These are phyloP conservation scores for Urochloa ruziziensis DNA, from an alignment of 176 grass and related monocot genomes.

Conservation along the genomic window DNA sequence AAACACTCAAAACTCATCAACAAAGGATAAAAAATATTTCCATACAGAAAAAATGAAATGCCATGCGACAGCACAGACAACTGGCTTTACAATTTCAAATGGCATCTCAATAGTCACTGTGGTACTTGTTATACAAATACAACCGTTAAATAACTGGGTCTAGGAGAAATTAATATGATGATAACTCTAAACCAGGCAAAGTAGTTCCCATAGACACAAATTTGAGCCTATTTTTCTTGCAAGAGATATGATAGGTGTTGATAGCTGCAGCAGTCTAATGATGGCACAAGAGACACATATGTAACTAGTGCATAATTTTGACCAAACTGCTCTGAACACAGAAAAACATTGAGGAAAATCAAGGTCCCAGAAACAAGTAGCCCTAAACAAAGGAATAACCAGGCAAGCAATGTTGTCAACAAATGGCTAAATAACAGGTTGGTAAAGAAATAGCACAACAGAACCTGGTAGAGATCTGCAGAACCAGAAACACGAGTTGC, in stretches of 20 bases:
- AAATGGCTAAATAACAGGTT: neutral
- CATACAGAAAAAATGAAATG: neutral
- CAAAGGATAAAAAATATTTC: neutral
- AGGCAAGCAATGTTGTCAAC: slow-evolving; percentile 2
- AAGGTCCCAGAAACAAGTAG: slow-evolving; percentile 1
- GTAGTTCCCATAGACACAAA: neutral
- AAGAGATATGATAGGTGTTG: neutral
- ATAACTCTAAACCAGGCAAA: neutral
- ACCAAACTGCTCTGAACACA: neutral
- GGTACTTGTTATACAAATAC: slow-evolving; percentile 11
- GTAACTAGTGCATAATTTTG: neutral
- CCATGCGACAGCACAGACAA: neutral
- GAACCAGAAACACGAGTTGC: slow-evolving; percentile 96
- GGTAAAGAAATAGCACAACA: slow-evolving; percentile 20
- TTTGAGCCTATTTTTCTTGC: neutral
- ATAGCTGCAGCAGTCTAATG: neutral
- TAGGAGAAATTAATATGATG: neutral
- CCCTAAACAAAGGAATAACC: neutral
- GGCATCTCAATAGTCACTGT: neutral
- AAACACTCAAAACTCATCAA: slow-evolving; percentile 4
- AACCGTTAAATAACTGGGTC: neutral
- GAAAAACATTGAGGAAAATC: neutral
- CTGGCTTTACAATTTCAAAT: slow-evolving; percentile 6
- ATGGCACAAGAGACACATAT: neutral
- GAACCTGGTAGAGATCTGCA: slow-evolving; percentile 89